Conservation (phyloP, 148 eudicot species). For the Nepenthes gracilis region DNA sequence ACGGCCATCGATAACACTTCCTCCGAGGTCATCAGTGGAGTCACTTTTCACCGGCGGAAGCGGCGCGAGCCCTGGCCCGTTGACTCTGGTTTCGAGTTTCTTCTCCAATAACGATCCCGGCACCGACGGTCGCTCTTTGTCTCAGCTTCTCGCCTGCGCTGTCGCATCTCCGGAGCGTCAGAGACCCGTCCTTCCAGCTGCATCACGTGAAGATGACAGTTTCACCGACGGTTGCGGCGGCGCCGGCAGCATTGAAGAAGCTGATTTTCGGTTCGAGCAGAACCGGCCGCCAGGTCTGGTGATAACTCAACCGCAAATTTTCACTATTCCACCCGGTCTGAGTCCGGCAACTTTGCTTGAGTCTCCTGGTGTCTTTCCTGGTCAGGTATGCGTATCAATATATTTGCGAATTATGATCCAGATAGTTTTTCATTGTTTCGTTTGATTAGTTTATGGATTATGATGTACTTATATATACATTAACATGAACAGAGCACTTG, state of each 20-base stretch:
- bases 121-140: constrained; percentile 33
- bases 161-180: constrained; percentile 31
- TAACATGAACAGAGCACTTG: too few relatives aligned
- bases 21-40: constrained; percentile 34
- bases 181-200: not conserved
- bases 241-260: not conserved
- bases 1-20: constrained; percentile 30
- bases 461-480: too few relatives aligned
- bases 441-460: too few relatives aligned
- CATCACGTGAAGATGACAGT: not conserved
- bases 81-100: constrained; percentile 56
- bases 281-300: constrained; percentile 33
- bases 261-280: constrained; percentile 29
- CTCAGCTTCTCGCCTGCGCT: constrained; percentile 64
- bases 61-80: constrained; percentile 54
- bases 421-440: too few relatives aligned
- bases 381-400: constrained; percentile 18
- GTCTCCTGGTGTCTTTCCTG: constrained; percentile 38
- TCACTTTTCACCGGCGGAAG: constrained; percentile 19
- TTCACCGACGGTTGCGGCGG: not conserved
- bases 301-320: constrained; percentile 31
- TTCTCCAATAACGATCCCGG: constrained; percentile 33
- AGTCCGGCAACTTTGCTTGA: constrained; percentile 43
- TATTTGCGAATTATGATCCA: too few relatives aligned
- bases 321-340: constrained; percentile 34